A percentile compares a stretch with the other conserved stretches of the same genome.
These are phyloP conservation scores for Petunia hybrid DNA, from an alignment of 305 asterid species.

Conservation along the genomic window DNA sequence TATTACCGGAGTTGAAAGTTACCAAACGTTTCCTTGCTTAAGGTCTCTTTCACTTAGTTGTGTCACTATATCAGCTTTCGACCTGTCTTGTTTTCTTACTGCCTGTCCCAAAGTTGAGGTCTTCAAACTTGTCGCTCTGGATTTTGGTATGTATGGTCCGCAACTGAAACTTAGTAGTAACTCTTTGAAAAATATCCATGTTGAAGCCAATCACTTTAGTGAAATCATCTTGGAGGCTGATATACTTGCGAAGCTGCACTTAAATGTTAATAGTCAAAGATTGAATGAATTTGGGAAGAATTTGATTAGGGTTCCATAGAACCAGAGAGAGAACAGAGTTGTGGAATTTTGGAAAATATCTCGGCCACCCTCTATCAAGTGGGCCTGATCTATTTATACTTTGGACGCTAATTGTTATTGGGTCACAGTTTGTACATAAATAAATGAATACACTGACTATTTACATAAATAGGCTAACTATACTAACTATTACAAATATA, in stretches of 20 bases:
- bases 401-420: no score
- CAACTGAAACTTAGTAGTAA: conserved; percentile 71
- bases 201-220: conserved; percentile 74
- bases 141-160: conserved; percentile 71
- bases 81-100: conserved; percentile 65
- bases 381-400: no score
- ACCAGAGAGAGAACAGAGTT: no score
- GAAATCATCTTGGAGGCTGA: conserved; percentile 76
- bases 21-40: conserved; percentile 75
- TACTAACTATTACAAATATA: no score
- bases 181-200: conserved; percentile 73
- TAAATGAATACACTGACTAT: no score
- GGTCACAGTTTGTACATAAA: no score
- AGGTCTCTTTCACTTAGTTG: conserved; percentile 65
- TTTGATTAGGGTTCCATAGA: no score
- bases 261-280: no score
- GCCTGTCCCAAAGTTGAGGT: conserved; percentile 73
- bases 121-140: conserved; percentile 63
- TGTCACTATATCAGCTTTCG: conserved; percentile 73
- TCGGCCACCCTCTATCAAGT: no score
- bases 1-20: conserved; percentile 70
- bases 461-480: no score
- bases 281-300: no score
- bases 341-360: no score
- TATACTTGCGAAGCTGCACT: conserved; percentile 70